Evolutionary conservation across 2,329 filamentous ascomycete genomes (phyloP).

Genomic region (Dryadomyces quercus-mongolicae): DNA sequence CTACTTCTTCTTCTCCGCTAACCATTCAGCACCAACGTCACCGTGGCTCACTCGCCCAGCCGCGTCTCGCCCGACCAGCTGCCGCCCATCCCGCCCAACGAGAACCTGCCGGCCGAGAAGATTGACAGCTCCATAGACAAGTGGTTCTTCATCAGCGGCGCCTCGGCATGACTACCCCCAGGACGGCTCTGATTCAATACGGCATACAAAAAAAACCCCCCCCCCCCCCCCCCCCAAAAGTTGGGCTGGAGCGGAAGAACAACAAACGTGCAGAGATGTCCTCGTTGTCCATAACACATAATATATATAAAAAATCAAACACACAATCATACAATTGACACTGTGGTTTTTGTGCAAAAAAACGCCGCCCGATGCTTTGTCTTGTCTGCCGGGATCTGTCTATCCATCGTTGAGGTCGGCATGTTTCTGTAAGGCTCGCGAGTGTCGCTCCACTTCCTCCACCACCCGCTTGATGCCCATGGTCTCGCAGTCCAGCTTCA

Average conservation of each 20-base stretch:
- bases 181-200: neutral
- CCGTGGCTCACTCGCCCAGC: conserved; percentile 60
- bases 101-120: conserved; percentile 73
- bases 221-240: neutral
- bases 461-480: conserved; percentile 76
- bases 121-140: conserved; percentile 98
- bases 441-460: conserved; percentile 84
- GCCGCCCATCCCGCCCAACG: conserved; percentile 62
- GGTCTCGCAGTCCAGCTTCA: conserved; percentile 69
- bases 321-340: neutral
- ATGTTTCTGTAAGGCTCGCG: conserved; percentile 66
- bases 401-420: conserved; percentile 55
- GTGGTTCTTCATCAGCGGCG: conserved; percentile 99
- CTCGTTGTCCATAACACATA: neutral
- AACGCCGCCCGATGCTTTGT: neutral
- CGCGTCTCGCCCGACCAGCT: conserved; percentile 59
- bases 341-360: too few species aligned
- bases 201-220: neutral
- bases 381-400: neutral
- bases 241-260: neutral
- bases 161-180: conserved; percentile 52
- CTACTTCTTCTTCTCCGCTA: conserved; percentile 14
- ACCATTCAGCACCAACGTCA: conserved; percentile 62
- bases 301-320: neutral
- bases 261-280: neutral